These are phyloP conservation scores for Hypomontagnella submonticulosa DNA, from an alignment of 495 filamentous ascomycete genomes.

Conservation along the genomic window DNA sequence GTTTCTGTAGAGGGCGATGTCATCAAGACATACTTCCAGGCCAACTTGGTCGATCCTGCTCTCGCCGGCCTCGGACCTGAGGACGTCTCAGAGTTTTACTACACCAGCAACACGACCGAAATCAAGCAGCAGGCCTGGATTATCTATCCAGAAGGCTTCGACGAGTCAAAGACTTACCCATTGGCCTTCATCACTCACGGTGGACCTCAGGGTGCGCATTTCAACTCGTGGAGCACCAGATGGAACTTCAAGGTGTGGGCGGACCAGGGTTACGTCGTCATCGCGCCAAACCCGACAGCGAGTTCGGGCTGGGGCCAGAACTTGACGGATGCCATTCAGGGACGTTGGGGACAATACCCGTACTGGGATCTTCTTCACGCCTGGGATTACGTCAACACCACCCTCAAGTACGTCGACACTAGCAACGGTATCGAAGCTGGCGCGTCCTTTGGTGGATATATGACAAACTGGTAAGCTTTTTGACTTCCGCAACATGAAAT, in stretches of 20 bases:
- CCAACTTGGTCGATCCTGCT: slow-evolving; percentile 46
- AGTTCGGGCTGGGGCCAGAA: slow-evolving; percentile 76
- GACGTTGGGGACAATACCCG: slow-evolving; percentile 64
- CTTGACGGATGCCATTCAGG: slow-evolving; percentile 72
- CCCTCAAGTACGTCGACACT: slow-evolving; percentile 71
- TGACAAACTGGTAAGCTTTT: slow-evolving; percentile 54
- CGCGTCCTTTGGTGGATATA: slow-evolving; percentile 78
- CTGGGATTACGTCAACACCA: slow-evolving; percentile 70
- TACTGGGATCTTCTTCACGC: slow-evolving; percentile 65
- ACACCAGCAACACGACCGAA: slow-evolving; percentile 69
- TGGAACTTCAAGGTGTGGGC: slow-evolving; percentile 83
- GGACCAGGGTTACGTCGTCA: slow-evolving; percentile 78
- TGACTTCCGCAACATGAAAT: slow-evolving; percentile 29
- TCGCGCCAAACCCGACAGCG: slow-evolving; percentile 77
- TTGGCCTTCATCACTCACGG: slow-evolving; percentile 79
- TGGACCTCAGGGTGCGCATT: slow-evolving; percentile 71
- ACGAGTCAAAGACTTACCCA: slow-evolving; percentile 73
- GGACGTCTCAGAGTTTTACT: slow-evolving; percentile 56
- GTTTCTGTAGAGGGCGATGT: slow-evolving; percentile 40
- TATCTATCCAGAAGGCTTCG: slow-evolving; percentile 74
- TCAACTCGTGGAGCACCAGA: slow-evolving; percentile 72
- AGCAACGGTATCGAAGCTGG: slow-evolving; percentile 71
- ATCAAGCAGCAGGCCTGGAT: slow-evolving; percentile 71
- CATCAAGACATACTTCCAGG: slow-evolving; percentile 47
- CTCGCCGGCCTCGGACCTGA: slow-evolving; percentile 64